phyloP scores from a whole-genome alignment of 202 grass and related monocot species.

The Saccharum hybrid region DNA sequence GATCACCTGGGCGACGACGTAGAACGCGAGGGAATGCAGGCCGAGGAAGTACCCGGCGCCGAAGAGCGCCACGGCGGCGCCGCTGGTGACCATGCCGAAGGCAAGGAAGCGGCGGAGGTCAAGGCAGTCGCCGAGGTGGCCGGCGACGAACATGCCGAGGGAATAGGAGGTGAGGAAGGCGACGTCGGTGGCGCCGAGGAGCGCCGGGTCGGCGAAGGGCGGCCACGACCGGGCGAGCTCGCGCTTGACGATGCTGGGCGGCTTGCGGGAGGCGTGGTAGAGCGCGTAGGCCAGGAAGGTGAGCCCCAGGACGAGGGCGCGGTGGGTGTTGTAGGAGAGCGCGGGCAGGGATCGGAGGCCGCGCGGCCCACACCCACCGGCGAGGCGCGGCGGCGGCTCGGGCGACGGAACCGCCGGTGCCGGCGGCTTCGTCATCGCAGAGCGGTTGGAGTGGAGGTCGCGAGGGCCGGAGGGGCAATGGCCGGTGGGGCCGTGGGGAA shows the following conservation, averaged over 20 bases:
- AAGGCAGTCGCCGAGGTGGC: constrained; percentile 70
- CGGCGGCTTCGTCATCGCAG: constrained; percentile 26
- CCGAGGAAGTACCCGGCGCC: constrained; percentile 59
- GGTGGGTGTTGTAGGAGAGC: constrained; percentile 57
- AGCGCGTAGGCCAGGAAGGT: constrained; percentile 74
- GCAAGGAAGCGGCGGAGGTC: constrained; percentile 72
- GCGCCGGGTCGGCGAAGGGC: constrained; percentile 52
- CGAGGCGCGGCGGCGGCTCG: neutral
- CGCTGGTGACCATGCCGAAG: constrained; percentile 57
- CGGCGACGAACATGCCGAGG: constrained; percentile 66
- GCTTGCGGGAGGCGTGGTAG: constrained; percentile 74
- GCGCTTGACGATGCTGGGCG: constrained; percentile 69
- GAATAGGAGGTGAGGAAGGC: constrained; percentile 73
- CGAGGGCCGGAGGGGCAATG: neutral
- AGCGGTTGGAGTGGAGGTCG: constrained; percentile 8
- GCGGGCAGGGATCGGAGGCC: constrained; percentile 37
- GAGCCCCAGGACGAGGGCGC: constrained; percentile 61
- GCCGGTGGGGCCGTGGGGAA: neutral
- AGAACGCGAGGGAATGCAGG: constrained; percentile 60
- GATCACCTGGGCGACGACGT: constrained; percentile 55
- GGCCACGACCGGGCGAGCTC: constrained; percentile 48
- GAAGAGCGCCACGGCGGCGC: constrained; percentile 55
- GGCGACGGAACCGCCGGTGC: constrained; percentile 21
- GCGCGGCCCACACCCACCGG: constrained; percentile 9
- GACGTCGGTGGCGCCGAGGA: constrained; percentile 70